Evolutionary conservation across 352 stramenopile species (phyloP).

Genomic region (Phytophthora pluvialis): DNA sequence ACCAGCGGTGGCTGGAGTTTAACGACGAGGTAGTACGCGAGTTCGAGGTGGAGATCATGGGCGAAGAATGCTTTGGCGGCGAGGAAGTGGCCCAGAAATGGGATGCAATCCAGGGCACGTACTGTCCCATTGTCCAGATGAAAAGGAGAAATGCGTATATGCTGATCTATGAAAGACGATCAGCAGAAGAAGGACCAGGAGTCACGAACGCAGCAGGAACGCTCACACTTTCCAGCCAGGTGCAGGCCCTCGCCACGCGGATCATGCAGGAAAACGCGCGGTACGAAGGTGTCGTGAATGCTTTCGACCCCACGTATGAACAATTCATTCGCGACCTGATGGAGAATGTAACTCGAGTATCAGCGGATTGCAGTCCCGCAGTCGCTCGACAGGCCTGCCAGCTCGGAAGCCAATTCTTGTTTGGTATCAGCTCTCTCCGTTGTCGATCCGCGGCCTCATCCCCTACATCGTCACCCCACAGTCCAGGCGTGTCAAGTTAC

Average conservation of each 20-base stretch:
- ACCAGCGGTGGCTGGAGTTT: conserved; percentile 89
- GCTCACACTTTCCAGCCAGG: conserved; percentile 13
- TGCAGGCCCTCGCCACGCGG: conserved; percentile 25
- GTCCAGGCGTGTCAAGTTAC: not conserved
- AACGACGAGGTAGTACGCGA: conserved; percentile 91
- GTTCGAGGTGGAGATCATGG: conserved; percentile 82
- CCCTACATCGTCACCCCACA: not conserved
- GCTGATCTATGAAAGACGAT: conserved; percentile 71
- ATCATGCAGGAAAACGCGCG: conserved; percentile 40
- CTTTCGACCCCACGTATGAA: conserved; percentile 43
- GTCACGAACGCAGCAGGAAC: not conserved
- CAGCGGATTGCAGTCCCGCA: not conserved
- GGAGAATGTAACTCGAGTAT: conserved; percentile 6
- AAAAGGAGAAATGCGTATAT: conserved; percentile 81
- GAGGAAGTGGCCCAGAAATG: conserved; percentile 75
- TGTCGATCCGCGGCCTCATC: not conserved
- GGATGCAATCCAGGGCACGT: conserved; percentile 39
- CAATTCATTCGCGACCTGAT: conserved; percentile 34
- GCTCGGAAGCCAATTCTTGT: conserved; percentile 46
- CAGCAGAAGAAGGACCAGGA: not conserved
- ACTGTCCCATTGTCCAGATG: conserved; percentile 53
- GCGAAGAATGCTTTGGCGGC: conserved; percentile 91
- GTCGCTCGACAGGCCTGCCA: conserved; percentile 22
- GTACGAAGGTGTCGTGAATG: conserved; percentile 44
- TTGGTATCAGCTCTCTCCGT: conserved; percentile 42